Conservation (phyloP, 2,329 filamentous ascomycete species). For the Trichoderma oligosporum region DNA sequence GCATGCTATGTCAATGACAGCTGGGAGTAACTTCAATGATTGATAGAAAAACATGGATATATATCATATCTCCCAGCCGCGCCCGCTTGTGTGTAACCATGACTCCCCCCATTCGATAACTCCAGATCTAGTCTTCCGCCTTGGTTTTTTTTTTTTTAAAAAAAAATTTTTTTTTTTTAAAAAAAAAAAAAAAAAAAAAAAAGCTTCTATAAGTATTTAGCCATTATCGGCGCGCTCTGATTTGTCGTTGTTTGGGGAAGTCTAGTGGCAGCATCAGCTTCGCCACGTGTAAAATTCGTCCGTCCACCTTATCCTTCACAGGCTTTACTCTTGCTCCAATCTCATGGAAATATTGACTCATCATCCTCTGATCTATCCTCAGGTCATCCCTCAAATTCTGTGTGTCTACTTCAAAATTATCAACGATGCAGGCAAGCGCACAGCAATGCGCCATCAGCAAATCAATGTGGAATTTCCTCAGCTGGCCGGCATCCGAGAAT, state of each 20-base stretch:
- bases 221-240: conserved; percentile 27
- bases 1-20: neutral
- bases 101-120: neutral
- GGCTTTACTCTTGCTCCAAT: conserved; percentile 66
- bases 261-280: conserved; percentile 72
- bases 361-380: conserved; percentile 64
- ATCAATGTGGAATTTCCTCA: conserved; percentile 70
- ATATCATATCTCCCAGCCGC: neutral
- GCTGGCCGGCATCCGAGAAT: conserved; percentile 60
- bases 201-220: neutral
- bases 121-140: neutral
- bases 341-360: conserved; percentile 70
- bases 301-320: conserved; percentile 59
- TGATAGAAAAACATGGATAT: conserved; percentile 1
- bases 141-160: neutral
- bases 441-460: conserved; percentile 70
- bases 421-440: conserved; percentile 65
- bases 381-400: conserved; percentile 68
- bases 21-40: neutral
- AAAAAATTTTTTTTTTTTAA: no score
- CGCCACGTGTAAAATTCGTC: conserved; percentile 55
- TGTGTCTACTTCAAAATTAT: conserved; percentile 70
- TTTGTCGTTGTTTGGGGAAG: conserved; percentile 64
- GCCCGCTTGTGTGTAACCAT: conserved; percentile 4
- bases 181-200: no score